A percentile compares a stretch with the other conserved stretches of the same genome.
These are phyloP conservation scores for Ophiocordyceps polyrhachis-furcata DNA, from an alignment of 2,329 filamentous ascomycete genomes.

Conservation along the genomic window DNA sequence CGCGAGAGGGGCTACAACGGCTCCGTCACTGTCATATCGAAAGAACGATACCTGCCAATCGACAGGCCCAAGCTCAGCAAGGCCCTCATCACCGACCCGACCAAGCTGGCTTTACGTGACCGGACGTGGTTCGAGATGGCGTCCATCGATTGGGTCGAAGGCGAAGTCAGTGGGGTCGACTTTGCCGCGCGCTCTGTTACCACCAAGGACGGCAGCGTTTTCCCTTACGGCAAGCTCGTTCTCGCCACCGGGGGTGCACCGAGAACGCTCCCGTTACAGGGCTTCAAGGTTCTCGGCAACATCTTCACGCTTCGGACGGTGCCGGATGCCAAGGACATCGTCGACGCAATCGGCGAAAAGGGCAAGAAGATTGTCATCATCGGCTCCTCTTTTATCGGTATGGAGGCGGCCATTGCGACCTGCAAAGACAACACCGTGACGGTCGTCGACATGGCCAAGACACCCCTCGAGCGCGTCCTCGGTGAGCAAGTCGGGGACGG, in stretches of 20 bases:
- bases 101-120: constrained; percentile 61
- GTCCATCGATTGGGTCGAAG: constrained; percentile 36
- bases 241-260: constrained; percentile 75
- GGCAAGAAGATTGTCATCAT: constrained; percentile 85
- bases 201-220: constrained; percentile 55
- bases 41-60: constrained; percentile 72
- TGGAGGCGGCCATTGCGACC: constrained; percentile 85
- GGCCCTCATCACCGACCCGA: constrained; percentile 63
- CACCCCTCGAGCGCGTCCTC: constrained; percentile 72
- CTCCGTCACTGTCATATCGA: constrained; percentile 63
- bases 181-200: constrained; percentile 54
- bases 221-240: constrained; percentile 72
- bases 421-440: constrained; percentile 65
- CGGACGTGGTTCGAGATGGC: constrained; percentile 56
- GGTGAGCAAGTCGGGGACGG: constrained; percentile 65
- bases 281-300: constrained; percentile 72
- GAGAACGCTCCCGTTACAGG: constrained; percentile 55
- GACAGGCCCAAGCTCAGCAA: constrained; percentile 95
- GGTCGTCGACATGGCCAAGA: constrained; percentile 73
- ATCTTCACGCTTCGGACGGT: constrained; percentile 70
- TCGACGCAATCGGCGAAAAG: constrained; percentile 59
- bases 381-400: constrained; percentile 90
- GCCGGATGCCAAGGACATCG: constrained; percentile 60
- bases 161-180: constrained; percentile 55
- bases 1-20: constrained; percentile 67